A percentile compares a stretch with the other conserved stretches of the same genome.
phyloP scores from a whole-genome alignment of 2,329 filamentous ascomycete species.

The Aspergillus clavatus region DNA sequence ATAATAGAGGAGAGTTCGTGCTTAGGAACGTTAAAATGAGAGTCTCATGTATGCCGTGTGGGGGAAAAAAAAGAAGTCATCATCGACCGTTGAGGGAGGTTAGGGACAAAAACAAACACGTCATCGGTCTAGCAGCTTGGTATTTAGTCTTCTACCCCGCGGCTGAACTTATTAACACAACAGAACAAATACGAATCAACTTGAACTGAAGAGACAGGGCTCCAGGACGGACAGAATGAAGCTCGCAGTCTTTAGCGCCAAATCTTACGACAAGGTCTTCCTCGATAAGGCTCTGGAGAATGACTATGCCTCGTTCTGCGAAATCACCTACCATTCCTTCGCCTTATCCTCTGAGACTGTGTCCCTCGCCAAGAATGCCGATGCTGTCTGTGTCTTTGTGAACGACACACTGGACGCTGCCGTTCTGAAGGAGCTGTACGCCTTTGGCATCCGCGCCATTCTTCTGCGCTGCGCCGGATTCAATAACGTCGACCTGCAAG shows the following conservation, averaged over 20 bases:
- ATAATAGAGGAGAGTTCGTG: too few species aligned
- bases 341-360: constrained; percentile 54
- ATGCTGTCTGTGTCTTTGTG: constrained; percentile 64
- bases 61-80: too few species aligned
- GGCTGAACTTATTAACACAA: too few species aligned
- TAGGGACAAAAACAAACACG: too few species aligned
- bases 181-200: too few species aligned
- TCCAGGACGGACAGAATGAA: constrained; percentile 51
- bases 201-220: background rate
- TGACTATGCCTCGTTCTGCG: constrained; percentile 35
- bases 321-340: constrained; percentile 56
- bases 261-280: constrained; percentile 58
- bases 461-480: constrained; percentile 64
- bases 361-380: constrained; percentile 47
- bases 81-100: too few species aligned
- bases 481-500: constrained; percentile 61
- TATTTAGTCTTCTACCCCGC: too few species aligned
- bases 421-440: constrained; percentile 50
- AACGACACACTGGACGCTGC: constrained; percentile 55
- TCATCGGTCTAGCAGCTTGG: too few species aligned
- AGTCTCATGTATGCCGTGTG: too few species aligned
- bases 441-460: constrained; percentile 52
- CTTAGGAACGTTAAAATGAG: too few species aligned
- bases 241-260: constrained; percentile 61
- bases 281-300: constrained; percentile 40